Evolutionary conservation across 1,139 yeast species (phyloP).

Genomic region (Suhomyces bribrorum): DNA sequence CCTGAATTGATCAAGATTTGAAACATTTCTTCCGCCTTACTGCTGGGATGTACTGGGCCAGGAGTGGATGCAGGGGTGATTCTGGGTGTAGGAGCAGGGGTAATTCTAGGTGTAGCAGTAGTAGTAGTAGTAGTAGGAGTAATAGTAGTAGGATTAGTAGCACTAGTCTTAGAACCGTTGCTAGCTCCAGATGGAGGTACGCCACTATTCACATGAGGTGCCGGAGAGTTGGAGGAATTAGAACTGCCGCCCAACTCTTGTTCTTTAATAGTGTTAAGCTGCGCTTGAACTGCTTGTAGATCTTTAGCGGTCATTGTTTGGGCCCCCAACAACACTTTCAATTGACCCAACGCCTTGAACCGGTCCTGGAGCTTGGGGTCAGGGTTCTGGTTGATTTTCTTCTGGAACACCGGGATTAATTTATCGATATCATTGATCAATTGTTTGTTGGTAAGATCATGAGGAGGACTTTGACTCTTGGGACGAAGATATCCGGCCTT

Average conservation of each 20-base stretch:
- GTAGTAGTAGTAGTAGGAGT: slow-evolving; percentile 9
- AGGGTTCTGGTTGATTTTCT: slow-evolving; percentile 28
- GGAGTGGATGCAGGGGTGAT: slow-evolving; percentile 12
- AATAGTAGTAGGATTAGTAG: slow-evolving; percentile 5
- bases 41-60: slow-evolving; percentile 6
- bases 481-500: slow-evolving; percentile 33
- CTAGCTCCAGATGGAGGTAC: slow-evolving; percentile 2
- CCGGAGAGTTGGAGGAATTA: slow-evolving; percentile 7
- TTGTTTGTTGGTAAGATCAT: slow-evolving; percentile 23
- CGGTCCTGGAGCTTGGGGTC: slow-evolving; percentile 40
- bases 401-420: slow-evolving; percentile 40
- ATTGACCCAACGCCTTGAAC: slow-evolving; percentile 46
- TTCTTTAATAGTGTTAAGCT: slow-evolving; percentile 36
- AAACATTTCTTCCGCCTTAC: slow-evolving; percentile 23
- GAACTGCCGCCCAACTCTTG: slow-evolving; percentile 34
- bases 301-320: slow-evolving; percentile 44
- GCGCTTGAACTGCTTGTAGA: slow-evolving; percentile 41
- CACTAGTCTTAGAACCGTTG: neutral
- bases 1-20: slow-evolving; percentile 39
- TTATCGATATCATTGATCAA: slow-evolving; percentile 49
- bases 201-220: too few species aligned
- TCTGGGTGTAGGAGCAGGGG: slow-evolving; percentile 13
- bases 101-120: slow-evolving; percentile 5
- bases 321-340: slow-evolving; percentile 38
- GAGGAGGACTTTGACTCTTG: slow-evolving; percentile 4